Base-by-base conservation (phyloP, 2,329 filamentous ascomycete species). In the Nothopassalora personata region DNA sequence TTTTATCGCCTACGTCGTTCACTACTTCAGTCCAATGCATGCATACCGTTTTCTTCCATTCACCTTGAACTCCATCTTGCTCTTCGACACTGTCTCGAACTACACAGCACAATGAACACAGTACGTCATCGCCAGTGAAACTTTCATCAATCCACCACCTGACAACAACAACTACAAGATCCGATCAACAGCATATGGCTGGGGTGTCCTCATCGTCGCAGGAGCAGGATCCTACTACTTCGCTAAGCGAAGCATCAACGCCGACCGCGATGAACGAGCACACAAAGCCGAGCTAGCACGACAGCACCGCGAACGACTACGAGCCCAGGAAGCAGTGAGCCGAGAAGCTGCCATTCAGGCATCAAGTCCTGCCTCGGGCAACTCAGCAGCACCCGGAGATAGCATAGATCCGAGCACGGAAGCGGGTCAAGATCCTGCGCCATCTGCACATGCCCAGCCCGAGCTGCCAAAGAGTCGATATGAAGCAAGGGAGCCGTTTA, bases 141-240 rank as follows among this genome's bases (percentile, higher is more conserved):
- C 45, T 50, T 36, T 18, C 36, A 47, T 43, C 48, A 57, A 36
- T 23, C 4, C 1, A 19, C 8, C 9, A 36, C 23, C 23, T 23
- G 23, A 23, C 46, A 46, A 45, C 19, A 36, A 5, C n/a, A 1
- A 1, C 9, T 13, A 39, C 50, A 66, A 66, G 66, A 56, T 64
- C 30, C 58, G 67, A 57, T 72, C 70, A 49, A 70, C 71, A 60
- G 69, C 91, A 89, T 79, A 93, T 71, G 94, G 94, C 71, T 97
- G 91, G 94, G 92, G 90, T 68, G 83, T 91, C 53, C 83, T 97
- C 56, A 94, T 92, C 72, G 81, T 88, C 68, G 91, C 92, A 66
- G 94, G 93, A 71, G 94, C 86, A 65, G 90, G 88, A 64, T 91
- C 93, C 70, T 99, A 97, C 81, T 91, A 90, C 80, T 96, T 97